A percentile compares a stretch with the other conserved stretches of the same genome.
phyloP scores from a whole-genome alignment of 2,329 filamentous ascomycete genomes.

The Botrytis byssoidea region DNA sequence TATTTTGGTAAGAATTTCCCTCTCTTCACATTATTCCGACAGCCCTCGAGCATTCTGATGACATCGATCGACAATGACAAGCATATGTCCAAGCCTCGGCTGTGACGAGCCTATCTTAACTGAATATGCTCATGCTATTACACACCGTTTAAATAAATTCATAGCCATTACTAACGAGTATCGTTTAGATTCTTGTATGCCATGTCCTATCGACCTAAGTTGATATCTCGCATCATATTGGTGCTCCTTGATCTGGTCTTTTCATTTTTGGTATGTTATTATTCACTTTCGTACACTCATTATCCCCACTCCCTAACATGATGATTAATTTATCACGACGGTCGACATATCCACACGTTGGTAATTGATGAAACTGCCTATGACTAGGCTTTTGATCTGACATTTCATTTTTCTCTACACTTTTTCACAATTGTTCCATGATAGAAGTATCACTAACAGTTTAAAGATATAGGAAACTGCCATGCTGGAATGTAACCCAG shows the following conservation, averaged over 20 bases:
- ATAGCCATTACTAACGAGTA: slow-evolving; percentile 25
- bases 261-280: slow-evolving; percentile 24
- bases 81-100: slow-evolving; percentile 90
- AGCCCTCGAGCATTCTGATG: slow-evolving; percentile 62
- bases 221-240: neutral
- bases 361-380: slow-evolving; percentile 76
- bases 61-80: slow-evolving; percentile 82
- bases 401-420: slow-evolving; percentile 24
- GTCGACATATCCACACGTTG: slow-evolving; percentile 73
- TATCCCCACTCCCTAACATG: slow-evolving; percentile 48
- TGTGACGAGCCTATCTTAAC: slow-evolving; percentile 54
- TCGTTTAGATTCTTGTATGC: neutral
- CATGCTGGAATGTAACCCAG: neutral
- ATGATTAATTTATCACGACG: slow-evolving; percentile 82
- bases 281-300: slow-evolving; percentile 1
- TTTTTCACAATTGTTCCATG: neutral
- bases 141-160: slow-evolving; percentile 5
- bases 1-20: slow-evolving; percentile 21
- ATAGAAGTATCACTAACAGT: neutral
- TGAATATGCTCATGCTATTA: slow-evolving; percentile 41
- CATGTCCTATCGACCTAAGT: slow-evolving; percentile 1
- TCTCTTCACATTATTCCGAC: slow-evolving; percentile 27
- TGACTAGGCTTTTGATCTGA: slow-evolving; percentile 62
- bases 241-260: neutral
- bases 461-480: neutral